phyloP scores from a whole-genome alignment of 1,284 basidiomycete species.

The Pholiota adiposa region DNA sequence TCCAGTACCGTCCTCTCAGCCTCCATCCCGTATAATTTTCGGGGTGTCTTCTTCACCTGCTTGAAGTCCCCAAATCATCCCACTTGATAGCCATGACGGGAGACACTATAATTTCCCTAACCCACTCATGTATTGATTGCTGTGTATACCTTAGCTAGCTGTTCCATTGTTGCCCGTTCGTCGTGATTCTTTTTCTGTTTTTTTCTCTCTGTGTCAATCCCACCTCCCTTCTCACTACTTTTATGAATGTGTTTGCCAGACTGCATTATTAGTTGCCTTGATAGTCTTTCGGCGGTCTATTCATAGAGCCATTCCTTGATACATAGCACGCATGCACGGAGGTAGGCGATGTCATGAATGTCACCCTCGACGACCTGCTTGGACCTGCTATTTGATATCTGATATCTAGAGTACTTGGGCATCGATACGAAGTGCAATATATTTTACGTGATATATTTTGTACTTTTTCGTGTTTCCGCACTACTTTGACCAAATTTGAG shows the following conservation, averaged over 20 bases:
- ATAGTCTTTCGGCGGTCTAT: too few relatives aligned
- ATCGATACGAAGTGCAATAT: too few relatives aligned
- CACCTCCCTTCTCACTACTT: background rate
- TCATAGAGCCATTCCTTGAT: too few relatives aligned
- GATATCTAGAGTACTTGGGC: too few relatives aligned
- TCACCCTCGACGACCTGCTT: too few relatives aligned
- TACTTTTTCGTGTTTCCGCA: too few relatives aligned
- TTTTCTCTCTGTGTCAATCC: background rate
- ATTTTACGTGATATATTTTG: too few relatives aligned
- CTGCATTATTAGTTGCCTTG: too few relatives aligned
- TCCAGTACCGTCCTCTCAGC: background rate
- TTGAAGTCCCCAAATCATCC: background rate
- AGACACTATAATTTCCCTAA: background rate
- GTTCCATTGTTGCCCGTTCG: background rate
- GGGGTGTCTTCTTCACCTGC: background rate
- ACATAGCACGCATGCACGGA: too few relatives aligned
- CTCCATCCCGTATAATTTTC: background rate
- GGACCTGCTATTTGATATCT: too few relatives aligned
- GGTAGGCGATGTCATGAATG: too few relatives aligned
- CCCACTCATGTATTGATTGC: background rate
- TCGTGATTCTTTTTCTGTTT: background rate
- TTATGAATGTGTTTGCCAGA: background rate
- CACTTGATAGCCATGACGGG: background rate
- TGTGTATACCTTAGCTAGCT: conserved; percentile 4
- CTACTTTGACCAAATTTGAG: too few relatives aligned